phyloP scores from a whole-genome alignment of 208 protist species.

The Trichomonas gallinae region DNA sequence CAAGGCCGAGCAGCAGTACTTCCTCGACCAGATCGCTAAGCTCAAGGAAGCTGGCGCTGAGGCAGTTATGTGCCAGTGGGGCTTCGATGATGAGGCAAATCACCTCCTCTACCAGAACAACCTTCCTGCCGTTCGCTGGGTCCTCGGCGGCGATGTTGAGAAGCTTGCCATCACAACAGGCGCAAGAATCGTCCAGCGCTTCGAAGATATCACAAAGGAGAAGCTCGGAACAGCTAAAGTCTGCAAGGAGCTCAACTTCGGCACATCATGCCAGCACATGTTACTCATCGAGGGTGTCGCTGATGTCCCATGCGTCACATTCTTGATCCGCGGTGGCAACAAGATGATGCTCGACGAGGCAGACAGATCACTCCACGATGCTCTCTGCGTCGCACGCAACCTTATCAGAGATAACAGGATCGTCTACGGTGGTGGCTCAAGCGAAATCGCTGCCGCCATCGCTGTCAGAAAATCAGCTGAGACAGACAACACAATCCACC shows the following conservation, averaged over 20 bases:
- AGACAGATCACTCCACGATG: conserved; percentile 97
- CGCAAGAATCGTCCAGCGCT: conserved; percentile 91
- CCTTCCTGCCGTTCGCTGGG: conserved; percentile 97
- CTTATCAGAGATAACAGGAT: conserved; percentile 95
- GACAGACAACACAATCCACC: conserved; percentile 59
- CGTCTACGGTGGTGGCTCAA: conserved; percentile 96
- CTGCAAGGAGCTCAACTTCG: conserved; percentile 57
- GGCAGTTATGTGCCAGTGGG: conserved; percentile 99
- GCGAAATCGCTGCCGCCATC: conserved; percentile 88
- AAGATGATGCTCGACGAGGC: conserved; percentile 99
- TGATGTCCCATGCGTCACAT: conserved; percentile 89
- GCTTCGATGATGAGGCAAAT: conserved; percentile 99
- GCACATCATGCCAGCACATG: conserved; percentile 67
- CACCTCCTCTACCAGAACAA: conserved; percentile 94
- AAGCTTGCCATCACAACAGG: conserved; percentile 98
- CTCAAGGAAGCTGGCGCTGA: conserved; percentile 86
- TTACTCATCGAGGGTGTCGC: conserved; percentile 96
- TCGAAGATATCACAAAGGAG: conserved; percentile 82
- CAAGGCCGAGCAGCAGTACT: conserved; percentile 92
- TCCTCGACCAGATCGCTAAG: conserved; percentile 70
- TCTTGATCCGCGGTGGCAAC: conserved; percentile 98
- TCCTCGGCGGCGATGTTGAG: conserved; percentile 98
- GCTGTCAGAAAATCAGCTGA: conserved; percentile 38
- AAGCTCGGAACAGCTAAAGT: conserved; percentile 80
- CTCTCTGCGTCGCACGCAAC: conserved; percentile 98